Base-by-base conservation (phyloP, 345 rosid genomes). In the Corymbia maculata region DNA sequence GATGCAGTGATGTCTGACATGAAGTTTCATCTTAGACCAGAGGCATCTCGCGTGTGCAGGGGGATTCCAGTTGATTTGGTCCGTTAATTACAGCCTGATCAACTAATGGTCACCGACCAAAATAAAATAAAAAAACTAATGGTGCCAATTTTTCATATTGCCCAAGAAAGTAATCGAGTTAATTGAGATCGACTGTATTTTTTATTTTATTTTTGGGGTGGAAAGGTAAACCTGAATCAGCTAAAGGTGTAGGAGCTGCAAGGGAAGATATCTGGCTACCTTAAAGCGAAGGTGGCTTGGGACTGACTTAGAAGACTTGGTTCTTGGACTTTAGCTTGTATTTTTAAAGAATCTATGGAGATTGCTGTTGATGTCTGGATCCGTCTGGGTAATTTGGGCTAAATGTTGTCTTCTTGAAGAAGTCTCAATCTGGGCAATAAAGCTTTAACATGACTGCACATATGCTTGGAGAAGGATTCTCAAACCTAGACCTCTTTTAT, bases 171-270 rank as follows among this genome's bases (percentile, higher is more conserved):
- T 59, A 59, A 59, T 59, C 1, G 1, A 59, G 66, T 4, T 26
- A 13, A 59, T 26, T 26, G 30, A 11, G 66, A 59, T 26, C 7
- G 0, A 26, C 30, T 59, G 15, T 59, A 59, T 24, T 59, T 59
- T 26, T 59, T 26, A 11, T 59, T 57, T 57, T 4, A 17, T 19
- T 55, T 55, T 53, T 0, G 10, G 30, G 3, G 1, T 59, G 66
- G 30, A 59, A 61, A 11, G 8, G 2, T 1, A 28, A 28, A 61
- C 36, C 2, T 0, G 0, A 61, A 61, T 28, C 0, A 3, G 70
- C 70, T 61, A 61, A 28, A 61, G 4, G 16, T 61, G 14, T 4
- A 61, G 28, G 36, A 61, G 32, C 28, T 61, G 36, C 17, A 3
- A 28, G 70, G 0, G 17, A 28, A 61, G 70, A 1, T 28, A 61